Base-by-base conservation (phyloP, 345 rosid species). In the Draba incana region DNA sequence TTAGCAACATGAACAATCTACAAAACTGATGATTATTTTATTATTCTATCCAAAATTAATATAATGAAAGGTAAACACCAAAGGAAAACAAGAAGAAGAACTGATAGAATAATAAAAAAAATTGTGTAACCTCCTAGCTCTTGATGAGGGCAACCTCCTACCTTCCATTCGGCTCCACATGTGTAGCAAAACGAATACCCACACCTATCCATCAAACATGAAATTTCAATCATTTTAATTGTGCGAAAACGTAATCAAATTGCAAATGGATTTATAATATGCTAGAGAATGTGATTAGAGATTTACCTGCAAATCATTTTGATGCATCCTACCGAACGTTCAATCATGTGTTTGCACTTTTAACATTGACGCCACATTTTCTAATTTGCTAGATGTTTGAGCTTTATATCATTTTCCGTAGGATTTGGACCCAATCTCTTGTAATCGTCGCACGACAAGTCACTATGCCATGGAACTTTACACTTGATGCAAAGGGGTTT, bases 321-420 rank as follows among this genome's bases (percentile, higher is more conserved):
- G 57, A 68, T 59, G 76, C 86, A 81, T 11, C 86, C 84, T 24
- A 42, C 12, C 28, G 76, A 65, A 61, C 75, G 86, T 68, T 81
- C 83, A 55, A 83, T 61, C 80, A 83, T 69, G 58, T 81, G 71
- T 12, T 63, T 68, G 66, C 84, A 83, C 61, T 66, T 81, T 41
- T 37, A 56, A 51, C 87, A 83, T 38, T 71, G 75, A 39, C 84
- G 84, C 83, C 87, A 83, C 16, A 3, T 62, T 12, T 80, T 78
- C 62, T 52, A 23, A 7, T 57, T 63, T 28, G 84, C 85, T 51
- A 82, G 81, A 46, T 69, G 60, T 37, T 67, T 75, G 10, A 84
- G 69, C 58, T 49, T 64, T 61, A 41, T 49, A 53, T 69, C 80
- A 42, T 82, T 83, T 55, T 75, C 80, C 8, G 52, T 1, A 5